Conservation (phyloP, 208 protist genomes). For the Trichomonas tenax region DNA sequence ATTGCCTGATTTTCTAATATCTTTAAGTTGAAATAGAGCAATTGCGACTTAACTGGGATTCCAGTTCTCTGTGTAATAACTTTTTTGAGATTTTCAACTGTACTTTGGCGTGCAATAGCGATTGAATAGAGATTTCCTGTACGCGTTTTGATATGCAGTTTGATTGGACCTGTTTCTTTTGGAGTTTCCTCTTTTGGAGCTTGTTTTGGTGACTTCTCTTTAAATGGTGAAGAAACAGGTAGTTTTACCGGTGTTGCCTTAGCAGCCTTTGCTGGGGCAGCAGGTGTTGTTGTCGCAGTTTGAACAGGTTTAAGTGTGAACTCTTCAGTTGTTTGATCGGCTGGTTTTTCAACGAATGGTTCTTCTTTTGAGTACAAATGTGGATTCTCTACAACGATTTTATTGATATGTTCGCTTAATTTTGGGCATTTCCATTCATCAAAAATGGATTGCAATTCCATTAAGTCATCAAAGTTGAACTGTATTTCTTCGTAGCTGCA, state of each 20-base stretch:
- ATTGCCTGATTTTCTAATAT: neutral
- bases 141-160: neutral
- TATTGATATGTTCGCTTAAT: neutral
- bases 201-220: neutral
- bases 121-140: neutral
- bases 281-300: neutral
- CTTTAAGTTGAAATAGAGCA: neutral
- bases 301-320: neutral
- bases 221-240: neutral
- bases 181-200: neutral
- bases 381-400: neutral
- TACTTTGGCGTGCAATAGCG: neutral
- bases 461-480: neutral
- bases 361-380: neutral
- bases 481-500: neutral
- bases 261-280: neutral
- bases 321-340: neutral
- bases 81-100: neutral
- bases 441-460: neutral
- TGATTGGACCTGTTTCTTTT: neutral
- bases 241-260: neutral
- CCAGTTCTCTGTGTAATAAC: neutral
- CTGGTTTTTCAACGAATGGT: neutral
- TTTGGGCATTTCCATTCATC: neutral
- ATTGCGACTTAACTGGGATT: neutral